These are phyloP conservation scores for Clarireedia monteithiana DNA, from an alignment of 2,329 filamentous ascomycete genomes.

Conservation along the genomic window DNA sequence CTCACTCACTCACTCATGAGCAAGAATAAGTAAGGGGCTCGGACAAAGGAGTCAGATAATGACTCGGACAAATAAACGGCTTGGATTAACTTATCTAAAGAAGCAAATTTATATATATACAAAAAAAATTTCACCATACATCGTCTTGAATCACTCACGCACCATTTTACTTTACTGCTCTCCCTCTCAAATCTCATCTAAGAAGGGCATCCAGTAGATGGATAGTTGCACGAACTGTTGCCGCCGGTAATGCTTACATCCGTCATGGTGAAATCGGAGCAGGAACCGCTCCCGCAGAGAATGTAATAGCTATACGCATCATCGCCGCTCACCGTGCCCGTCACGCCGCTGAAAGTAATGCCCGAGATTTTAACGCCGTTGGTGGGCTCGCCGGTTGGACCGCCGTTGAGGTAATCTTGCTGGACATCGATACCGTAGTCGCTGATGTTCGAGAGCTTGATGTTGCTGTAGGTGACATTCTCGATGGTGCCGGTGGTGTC, in stretches of 20 bases:
- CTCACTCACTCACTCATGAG: no score
- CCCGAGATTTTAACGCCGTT: conserved; percentile 42
- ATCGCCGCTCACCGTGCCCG: conserved; percentile 31
- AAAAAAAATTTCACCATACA: no score
- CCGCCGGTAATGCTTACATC: conserved; percentile 1
- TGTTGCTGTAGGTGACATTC: conserved; percentile 44
- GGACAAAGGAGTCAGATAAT: no score
- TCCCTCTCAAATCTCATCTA: neutral
- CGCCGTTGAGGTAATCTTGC: conserved; percentile 41
- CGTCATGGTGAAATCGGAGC: conserved; percentile 27
- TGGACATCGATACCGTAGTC: conserved; percentile 43
- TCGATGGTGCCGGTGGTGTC: conserved; percentile 34
- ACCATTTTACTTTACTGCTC: no score
- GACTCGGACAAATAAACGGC: no score
- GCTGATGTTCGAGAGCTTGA: conserved; percentile 41
- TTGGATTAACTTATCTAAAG: no score
- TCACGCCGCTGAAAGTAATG: conserved; percentile 37
- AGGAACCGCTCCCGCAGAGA: conserved; percentile 44
- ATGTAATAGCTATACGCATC: conserved; percentile 40
- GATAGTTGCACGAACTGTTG: neutral
- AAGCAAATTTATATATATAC: no score
- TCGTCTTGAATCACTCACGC: no score
- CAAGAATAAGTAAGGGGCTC: no score
- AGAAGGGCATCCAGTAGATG: neutral
- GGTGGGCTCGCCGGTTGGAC: conserved; percentile 19